Evolutionary conservation across 2,329 filamentous ascomycete species (phyloP), one percentile per base, ranked within the genome.

Genomic region (Xylariaceae sp.): DNA sequence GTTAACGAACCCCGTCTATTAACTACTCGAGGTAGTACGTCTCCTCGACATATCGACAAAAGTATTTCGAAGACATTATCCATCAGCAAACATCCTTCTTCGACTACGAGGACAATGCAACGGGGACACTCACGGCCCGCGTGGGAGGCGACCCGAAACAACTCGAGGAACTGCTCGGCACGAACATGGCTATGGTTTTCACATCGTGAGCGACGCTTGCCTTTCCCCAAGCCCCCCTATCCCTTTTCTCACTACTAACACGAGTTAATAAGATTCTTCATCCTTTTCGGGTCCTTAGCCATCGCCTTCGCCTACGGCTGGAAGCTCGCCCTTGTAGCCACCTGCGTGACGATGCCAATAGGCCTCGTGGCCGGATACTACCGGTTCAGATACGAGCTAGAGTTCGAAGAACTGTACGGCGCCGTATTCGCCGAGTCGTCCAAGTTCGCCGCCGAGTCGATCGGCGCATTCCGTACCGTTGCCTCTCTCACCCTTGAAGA

Each of bases 231-330:
- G 9, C 12, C 9, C 14, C 21, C 3, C 7, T 1, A 9, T 29
- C 21, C n/a, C 18, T 42, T 37, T 19, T 44, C 41, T 26, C 21
- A 29, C 26, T 57, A 26, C 59, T 60, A 23, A 50, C 18, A 43
- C 40, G 18, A 1, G 2, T 7, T 40, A 7, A 20, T 7, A 42
- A 69, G 67, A 20, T 67, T 88, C 20, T 87, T 90, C 67, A 88
- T 83, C 47, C 72, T 93, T 2, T 65, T 84, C 7, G 89, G 88
- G 0, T 84, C 83, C 7, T 73, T 90, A 14, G 75, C 81, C 43
- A 88, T 93, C 49, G 80, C 87, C 1, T 91, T 90, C 65, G 77
- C 81, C 3, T 91, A 88, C 68, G 87, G 88, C 1, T 93, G 90
- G 90, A 93, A 91, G 69, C 77, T 93, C 7, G 84, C 87, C 0